A percentile compares a stretch with the other conserved stretches of the same genome.
These are phyloP conservation scores for Lasiosphaeria miniovina DNA, from an alignment of 495 filamentous ascomycete genomes.

Conservation along the genomic window DNA sequence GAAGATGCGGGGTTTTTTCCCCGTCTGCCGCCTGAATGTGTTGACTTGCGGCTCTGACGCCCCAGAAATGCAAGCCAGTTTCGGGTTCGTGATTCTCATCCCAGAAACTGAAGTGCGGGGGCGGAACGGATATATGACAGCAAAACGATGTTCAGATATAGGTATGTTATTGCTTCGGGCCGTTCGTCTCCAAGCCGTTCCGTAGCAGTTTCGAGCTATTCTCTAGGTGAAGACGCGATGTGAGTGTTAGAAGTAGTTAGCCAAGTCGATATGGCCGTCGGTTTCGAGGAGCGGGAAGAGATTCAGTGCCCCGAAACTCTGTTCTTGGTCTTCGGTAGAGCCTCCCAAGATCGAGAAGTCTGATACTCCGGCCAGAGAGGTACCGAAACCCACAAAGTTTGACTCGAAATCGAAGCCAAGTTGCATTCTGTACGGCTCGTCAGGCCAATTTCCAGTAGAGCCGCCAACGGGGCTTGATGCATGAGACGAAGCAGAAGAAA, in stretches of 20 bases:
- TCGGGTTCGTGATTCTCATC: background rate
- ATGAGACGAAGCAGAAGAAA: background rate
- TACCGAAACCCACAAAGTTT: slow-evolving; percentile 25
- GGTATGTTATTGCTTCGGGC: background rate
- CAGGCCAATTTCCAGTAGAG: background rate
- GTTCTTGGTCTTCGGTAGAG: slow-evolving; percentile 30
- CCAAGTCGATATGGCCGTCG: slow-evolving; percentile 44
- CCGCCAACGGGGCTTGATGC: background rate
- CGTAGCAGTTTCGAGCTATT: background rate
- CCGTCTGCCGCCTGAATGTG: background rate
- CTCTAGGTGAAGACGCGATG: background rate
- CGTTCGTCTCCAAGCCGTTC: background rate
- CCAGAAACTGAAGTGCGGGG: background rate
- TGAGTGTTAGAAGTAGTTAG: slow-evolving; percentile 34
- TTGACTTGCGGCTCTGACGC: background rate
- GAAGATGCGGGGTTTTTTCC: slow-evolving; percentile 7
- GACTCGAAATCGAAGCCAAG: slow-evolving; percentile 28
- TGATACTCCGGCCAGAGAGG: slow-evolving; percentile 19
- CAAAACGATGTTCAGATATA: no score
- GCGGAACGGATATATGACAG: background rate
- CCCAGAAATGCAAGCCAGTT: background rate
- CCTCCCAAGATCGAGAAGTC: slow-evolving; percentile 26
- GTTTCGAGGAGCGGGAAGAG: slow-evolving; percentile 43
- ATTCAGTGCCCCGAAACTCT: slow-evolving; percentile 41
- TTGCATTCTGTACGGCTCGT: slow-evolving; percentile 8